A percentile compares a stretch with the other conserved stretches of the same genome.
Conservation (phyloP, 106 monocot genomes). For the Iris macrosiphon region DNA sequence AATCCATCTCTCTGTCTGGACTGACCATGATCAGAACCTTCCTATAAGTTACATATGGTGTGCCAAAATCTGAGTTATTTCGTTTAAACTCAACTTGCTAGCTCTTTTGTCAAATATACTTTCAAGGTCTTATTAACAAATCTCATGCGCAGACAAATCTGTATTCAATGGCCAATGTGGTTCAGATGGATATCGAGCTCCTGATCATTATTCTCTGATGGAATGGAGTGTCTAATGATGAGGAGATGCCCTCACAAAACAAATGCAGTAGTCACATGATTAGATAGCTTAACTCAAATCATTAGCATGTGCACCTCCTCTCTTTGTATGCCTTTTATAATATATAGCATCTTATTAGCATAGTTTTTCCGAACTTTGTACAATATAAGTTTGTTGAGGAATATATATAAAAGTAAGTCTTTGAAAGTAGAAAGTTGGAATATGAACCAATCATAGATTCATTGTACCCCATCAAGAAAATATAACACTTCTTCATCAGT, state of each 20-base stretch:
- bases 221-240: conserved; percentile 35
- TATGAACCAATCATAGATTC: conserved; percentile 14
- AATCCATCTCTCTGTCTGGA: too few relatives aligned
- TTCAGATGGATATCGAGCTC: not conserved
- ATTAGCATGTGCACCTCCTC: conserved; percentile 37
- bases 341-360: not conserved
- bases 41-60: too few relatives aligned
- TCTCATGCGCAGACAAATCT: not conserved
- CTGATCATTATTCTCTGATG: conserved; percentile 17
- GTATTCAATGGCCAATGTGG: not conserved
- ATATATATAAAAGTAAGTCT: not conserved
- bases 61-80: too few relatives aligned
- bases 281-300: conserved; percentile 24
- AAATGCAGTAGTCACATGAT: conserved; percentile 31
- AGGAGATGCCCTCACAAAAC: conserved; percentile 8
- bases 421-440: not conserved
- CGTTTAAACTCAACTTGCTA: too few relatives aligned
- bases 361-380: not conserved
- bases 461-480: conserved; percentile 10
- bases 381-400: not conserved
- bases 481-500: not conserved
- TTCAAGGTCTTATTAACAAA: too few relatives aligned
- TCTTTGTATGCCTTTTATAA: not conserved
- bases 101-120: too few relatives aligned
- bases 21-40: too few relatives aligned